A percentile compares a stretch with the other conserved stretches of the same genome.
Evolutionary conservation across 1,284 basidiomycete species (phyloP).

Genomic region (Tetrapyrgos nigripes): DNA sequence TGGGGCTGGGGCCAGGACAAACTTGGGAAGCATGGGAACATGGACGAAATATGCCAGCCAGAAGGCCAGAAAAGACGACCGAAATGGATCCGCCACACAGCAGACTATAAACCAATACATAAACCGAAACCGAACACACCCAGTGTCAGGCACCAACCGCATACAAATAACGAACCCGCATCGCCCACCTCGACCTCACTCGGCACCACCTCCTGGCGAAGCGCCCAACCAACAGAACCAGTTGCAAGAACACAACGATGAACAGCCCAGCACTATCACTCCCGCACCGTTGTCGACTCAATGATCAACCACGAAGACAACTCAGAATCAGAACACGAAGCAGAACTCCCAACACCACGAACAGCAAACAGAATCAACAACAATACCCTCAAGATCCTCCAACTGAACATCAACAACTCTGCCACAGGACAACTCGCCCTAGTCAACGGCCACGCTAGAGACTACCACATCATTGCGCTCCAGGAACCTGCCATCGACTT

Average conservation of each 20-base stretch:
- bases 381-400: constrained; percentile 11
- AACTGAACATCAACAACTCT: constrained; percentile 22
- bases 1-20: too few species aligned
- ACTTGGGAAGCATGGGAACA: neutral
- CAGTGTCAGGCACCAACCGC: neutral
- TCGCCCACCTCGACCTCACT: neutral
- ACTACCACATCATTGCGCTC: constrained; percentile 29
- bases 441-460: constrained; percentile 9
- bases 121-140: neutral
- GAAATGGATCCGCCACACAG: neutral
- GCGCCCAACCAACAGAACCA: too few species aligned
- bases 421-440: neutral
- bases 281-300: neutral
- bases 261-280: too few species aligned
- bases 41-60: neutral
- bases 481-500: constrained; percentile 35
- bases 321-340: too few species aligned
- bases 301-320: neutral
- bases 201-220: too few species aligned
- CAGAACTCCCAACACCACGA: neutral
- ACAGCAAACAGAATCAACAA: neutral
- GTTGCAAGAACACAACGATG: too few species aligned
- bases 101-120: neutral
- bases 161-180: neutral
- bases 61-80: neutral